Percentiles rank a stretch among this genome's conserved stretches.
phyloP scores from a whole-genome alignment of 495 filamentous ascomycete species.

The Aspergillus diversus region DNA sequence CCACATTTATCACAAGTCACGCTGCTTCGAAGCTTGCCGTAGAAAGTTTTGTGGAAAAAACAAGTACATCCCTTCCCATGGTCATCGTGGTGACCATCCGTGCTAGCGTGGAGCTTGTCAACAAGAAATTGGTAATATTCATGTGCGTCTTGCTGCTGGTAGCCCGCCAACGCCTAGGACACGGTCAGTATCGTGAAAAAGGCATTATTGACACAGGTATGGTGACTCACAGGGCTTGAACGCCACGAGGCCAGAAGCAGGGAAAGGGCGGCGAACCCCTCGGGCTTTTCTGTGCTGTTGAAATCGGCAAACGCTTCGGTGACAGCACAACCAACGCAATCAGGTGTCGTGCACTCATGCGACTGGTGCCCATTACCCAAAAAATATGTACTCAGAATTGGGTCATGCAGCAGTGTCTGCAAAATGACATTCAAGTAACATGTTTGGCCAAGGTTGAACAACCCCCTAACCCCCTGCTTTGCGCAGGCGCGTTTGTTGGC shows the following conservation, averaged over 20 bases:
- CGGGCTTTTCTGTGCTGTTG: slow-evolving; percentile 76
- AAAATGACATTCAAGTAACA: slow-evolving; percentile 94
- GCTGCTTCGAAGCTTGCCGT: slow-evolving; percentile 82
- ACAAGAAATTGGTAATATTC: slow-evolving; percentile 94
- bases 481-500: slow-evolving; percentile 48
- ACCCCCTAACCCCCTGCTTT: slow-evolving; percentile 69
- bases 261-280: slow-evolving; percentile 80
- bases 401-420: slow-evolving; percentile 86
- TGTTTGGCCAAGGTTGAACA: slow-evolving; percentile 91
- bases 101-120: slow-evolving; percentile 71
- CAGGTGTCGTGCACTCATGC: slow-evolving; percentile 63
- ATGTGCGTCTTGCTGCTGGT: slow-evolving; percentile 91
- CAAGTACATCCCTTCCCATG: slow-evolving; percentile 74
- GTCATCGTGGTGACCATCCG: slow-evolving; percentile 44
- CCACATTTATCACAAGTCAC: slow-evolving; percentile 85
- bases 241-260: slow-evolving; percentile 83
- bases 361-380: slow-evolving; percentile 80
- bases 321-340: slow-evolving; percentile 85
- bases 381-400: slow-evolving; percentile 82
- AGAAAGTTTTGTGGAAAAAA: slow-evolving; percentile 87
- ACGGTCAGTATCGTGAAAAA: neutral
- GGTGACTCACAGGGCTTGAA: slow-evolving; percentile 55
- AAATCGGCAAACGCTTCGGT: slow-evolving; percentile 92
- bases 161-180: slow-evolving; percentile 78
- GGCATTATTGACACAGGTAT: neutral